A percentile compares a stretch with the other conserved stretches of the same genome.
Evolutionary conservation across 345 rosid species (phyloP).

Genomic region (Lepidium didymum): DNA sequence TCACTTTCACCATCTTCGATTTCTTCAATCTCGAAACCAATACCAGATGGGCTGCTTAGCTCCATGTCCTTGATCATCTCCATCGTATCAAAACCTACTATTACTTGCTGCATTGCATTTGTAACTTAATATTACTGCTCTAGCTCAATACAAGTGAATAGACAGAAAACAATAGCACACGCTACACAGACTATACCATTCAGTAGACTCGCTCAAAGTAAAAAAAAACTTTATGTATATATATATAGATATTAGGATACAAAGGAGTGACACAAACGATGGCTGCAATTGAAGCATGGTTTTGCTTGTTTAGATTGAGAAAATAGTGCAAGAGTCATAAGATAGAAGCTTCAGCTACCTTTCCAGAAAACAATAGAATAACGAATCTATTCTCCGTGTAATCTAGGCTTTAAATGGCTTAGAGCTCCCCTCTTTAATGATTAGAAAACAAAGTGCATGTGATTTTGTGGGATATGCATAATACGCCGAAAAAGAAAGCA

Average conservation of each 20-base stretch:
- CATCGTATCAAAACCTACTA: conserved; percentile 71
- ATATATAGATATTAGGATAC: not conserved
- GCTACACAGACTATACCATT: not conserved
- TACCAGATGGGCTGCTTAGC: conserved; percentile 49
- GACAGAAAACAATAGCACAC: not conserved
- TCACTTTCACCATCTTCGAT: conserved; percentile 39
- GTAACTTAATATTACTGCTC: not conserved
- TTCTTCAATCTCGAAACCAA: conserved; percentile 63
- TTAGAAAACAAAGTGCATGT: not conserved
- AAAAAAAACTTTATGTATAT: not conserved
- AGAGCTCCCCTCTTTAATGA: not conserved
- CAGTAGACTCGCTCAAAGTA: not conserved
- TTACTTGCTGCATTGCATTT: conserved; percentile 64
- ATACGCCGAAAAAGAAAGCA: not conserved
- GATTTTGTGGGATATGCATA: not conserved
- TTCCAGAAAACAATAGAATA: not conserved
- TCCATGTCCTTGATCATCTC: conserved; percentile 77
- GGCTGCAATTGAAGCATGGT: not conserved
- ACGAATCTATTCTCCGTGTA: not conserved
- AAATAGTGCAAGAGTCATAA: not conserved
- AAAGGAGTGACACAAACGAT: not conserved
- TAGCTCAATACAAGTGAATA: not conserved
- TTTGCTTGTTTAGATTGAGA: not conserved
- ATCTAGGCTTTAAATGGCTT: not conserved
- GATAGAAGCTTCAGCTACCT: not conserved